Evolutionary conservation across 2,329 filamentous ascomycete species (phyloP), one percentile per base, ranked within the genome.

Genomic region (Colletotrichum gigasporum): DNA sequence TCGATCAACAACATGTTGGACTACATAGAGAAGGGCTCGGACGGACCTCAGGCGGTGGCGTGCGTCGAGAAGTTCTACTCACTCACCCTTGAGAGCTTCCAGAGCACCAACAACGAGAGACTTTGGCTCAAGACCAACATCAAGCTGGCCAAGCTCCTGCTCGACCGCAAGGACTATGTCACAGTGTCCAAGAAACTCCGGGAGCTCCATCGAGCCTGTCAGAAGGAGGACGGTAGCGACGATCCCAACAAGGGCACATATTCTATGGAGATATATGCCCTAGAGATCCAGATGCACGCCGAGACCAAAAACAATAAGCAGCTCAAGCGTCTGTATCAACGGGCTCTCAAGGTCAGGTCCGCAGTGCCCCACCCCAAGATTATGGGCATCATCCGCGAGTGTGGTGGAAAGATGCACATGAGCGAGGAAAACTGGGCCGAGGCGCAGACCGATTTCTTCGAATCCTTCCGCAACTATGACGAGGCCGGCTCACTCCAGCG

Each of bases 351-450:
- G 69, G 95, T 99, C 57, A 91, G 93, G 67, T 98, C 96, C n/a
- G 96, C 96, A 0, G 96, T 99, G 11, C 95, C 96, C 37, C 96
- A 99, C 79, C 96, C 96, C 63, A 97, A 97, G 80, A 97, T 99
- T 76, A 97, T 98, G 93, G 96, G 96, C 53, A 95, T 99, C 76
- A 99, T 99, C 74, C 91, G 95, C 57, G 96, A 99, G 81, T 99
- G 96, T 76, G 96, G 96, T 72, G 96, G 96, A 71, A 99, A 99
- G 84, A 99, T 99, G 96, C 94, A 98, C 82, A 98, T 99, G 96
- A 96, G 92, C 77, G 96, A 99, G 83, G 96, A 98, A 81, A 98
- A 98, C 76, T 99, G 96, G 96, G 93, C 96, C 76, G 93, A 94
- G 73, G 96, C 96, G 1, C 94, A 98, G 79, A 95, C 90, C 71